Evolutionary conservation across 139 green algal species (phyloP).

Genomic region (Edaphochlamys debaryana): DNA sequence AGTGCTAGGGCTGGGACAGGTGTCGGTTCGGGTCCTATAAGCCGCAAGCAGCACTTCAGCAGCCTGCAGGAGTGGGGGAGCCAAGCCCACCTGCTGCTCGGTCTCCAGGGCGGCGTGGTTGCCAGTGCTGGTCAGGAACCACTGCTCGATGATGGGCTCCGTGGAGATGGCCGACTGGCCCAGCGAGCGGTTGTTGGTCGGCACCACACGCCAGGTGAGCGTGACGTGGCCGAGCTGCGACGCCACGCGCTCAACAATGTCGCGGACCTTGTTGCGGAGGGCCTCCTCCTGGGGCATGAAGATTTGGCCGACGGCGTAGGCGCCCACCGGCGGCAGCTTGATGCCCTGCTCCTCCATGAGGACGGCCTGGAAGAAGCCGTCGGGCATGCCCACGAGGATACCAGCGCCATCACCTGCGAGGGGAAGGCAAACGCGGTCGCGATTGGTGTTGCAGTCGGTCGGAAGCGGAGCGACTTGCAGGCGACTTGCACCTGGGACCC

Average conservation of each 20-base stretch:
- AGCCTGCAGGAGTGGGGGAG: too few relatives aligned
- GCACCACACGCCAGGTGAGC: constrained; percentile 90
- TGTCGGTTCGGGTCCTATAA: too few relatives aligned
- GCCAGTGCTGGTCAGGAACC: constrained; percentile 78
- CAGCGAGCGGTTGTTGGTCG: constrained; percentile 85
- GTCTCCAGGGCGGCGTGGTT: constrained; percentile 54
- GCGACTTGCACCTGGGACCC: too few relatives aligned
- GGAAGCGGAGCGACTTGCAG: too few relatives aligned
- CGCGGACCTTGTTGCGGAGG: constrained; percentile 65
- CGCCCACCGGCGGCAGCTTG: constrained; percentile 72
- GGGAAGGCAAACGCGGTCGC: not conserved
- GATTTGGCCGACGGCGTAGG: constrained; percentile 86
- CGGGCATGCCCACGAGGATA: constrained; percentile 91
- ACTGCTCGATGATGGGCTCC: constrained; percentile 90
- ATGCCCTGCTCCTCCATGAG: constrained; percentile 75
- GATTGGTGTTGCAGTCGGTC: too few relatives aligned
- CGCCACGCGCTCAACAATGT: constrained; percentile 68
- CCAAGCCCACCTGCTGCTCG: constrained; percentile 71
- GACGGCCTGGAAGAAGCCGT: constrained; percentile 82
- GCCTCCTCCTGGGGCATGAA: constrained; percentile 87
- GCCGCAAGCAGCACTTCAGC: too few relatives aligned
- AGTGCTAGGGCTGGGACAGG: too few relatives aligned
- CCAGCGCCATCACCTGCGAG: constrained; percentile 90
- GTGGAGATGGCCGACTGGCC: constrained; percentile 76
- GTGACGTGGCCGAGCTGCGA: constrained; percentile 75